Percentiles rank a stretch among this genome's conserved stretches.
Conservation (phyloP, 2,329 filamentous ascomycete genomes). For the Diplodia corticola region DNA sequence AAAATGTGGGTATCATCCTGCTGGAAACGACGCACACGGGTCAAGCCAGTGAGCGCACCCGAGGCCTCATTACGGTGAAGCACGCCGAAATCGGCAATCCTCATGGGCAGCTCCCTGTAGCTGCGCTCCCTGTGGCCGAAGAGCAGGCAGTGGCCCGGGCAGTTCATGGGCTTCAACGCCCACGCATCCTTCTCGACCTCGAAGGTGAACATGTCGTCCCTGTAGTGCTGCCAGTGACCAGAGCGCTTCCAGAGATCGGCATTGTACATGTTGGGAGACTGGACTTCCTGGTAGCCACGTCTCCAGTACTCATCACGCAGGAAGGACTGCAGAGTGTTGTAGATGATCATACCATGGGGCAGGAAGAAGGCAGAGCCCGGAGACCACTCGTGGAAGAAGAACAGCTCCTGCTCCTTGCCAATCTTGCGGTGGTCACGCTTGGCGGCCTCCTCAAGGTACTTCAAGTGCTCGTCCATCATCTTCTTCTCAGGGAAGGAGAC, state of each 20-base stretch:
- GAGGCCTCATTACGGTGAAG: slow-evolving; percentile 95
- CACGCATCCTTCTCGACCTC: slow-evolving; percentile 79
- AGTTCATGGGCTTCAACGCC: slow-evolving; percentile 97
- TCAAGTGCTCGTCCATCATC: slow-evolving; percentile 86
- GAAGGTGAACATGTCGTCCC: slow-evolving; percentile 95
- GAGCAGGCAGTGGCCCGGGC: slow-evolving; percentile 88
- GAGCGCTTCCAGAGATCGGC: slow-evolving; percentile 90
- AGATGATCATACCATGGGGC: slow-evolving; percentile 89
- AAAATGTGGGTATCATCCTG: slow-evolving; percentile 97
- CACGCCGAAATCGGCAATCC: slow-evolving; percentile 94
- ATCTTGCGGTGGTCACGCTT: slow-evolving; percentile 95
- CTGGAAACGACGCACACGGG: slow-evolving; percentile 88
- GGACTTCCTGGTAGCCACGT: slow-evolving; percentile 91
- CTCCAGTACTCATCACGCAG: slow-evolving; percentile 87
- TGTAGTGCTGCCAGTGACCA: slow-evolving; percentile 77
- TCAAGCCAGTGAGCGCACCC: slow-evolving; percentile 85
- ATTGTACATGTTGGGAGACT: slow-evolving; percentile 96
- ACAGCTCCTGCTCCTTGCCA: slow-evolving; percentile 92
- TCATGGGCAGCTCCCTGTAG: slow-evolving; percentile 86
- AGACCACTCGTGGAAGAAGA: slow-evolving; percentile 94
- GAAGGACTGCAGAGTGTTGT: slow-evolving; percentile 82
- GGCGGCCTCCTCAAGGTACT: slow-evolving; percentile 95
- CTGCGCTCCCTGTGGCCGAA: slow-evolving; percentile 81
- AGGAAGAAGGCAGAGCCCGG: slow-evolving; percentile 91
- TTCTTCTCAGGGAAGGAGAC: slow-evolving; percentile 98